A percentile compares a stretch with the other conserved stretches of the same genome.
Evolutionary conservation across 768 basidiomycete species (phyloP).

Genomic region (Daedaleopsis sinensis): DNA sequence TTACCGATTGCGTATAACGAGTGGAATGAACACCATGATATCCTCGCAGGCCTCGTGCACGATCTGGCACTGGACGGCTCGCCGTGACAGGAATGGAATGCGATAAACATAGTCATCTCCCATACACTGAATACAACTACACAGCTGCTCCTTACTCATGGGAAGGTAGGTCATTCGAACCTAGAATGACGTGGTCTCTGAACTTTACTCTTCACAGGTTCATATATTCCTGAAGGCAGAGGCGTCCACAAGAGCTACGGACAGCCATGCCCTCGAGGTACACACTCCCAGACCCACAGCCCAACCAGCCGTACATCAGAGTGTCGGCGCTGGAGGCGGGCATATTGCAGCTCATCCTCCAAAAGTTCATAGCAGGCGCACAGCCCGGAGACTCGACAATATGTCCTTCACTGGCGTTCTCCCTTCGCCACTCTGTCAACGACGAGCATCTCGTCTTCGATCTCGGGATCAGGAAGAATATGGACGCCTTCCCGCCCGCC

Average conservation of each 20-base stretch:
- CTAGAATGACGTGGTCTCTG: not conserved
- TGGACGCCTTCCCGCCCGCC: constrained; percentile 44
- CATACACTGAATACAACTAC: not conserved
- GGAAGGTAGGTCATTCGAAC: not conserved
- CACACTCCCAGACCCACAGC: constrained; percentile 41
- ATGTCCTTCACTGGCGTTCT: constrained; percentile 55
- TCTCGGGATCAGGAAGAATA: constrained; percentile 54
- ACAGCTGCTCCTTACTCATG: not conserved
- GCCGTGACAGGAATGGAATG: not conserved
- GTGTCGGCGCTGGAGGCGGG: constrained; percentile 63
- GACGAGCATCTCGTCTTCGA: constrained; percentile 50
- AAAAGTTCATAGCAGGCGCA: constrained; percentile 40
- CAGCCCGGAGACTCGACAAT: constrained; percentile 29
- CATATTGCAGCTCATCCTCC: constrained; percentile 40
- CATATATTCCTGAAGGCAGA: not conserved
- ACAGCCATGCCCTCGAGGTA: not conserved
- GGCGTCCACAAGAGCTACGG: not conserved
- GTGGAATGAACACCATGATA: no score
- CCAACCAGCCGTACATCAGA: constrained; percentile 50
- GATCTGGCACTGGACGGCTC: not conserved
- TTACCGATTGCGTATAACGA: no score
- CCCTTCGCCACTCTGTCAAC: constrained; percentile 47
- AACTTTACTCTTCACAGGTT: not conserved
- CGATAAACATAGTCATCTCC: not conserved
- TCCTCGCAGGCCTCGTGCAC: no score